Evolutionary conservation across 73 alveolate species (phyloP).

Genomic region (Effrenium voratum): DNA sequence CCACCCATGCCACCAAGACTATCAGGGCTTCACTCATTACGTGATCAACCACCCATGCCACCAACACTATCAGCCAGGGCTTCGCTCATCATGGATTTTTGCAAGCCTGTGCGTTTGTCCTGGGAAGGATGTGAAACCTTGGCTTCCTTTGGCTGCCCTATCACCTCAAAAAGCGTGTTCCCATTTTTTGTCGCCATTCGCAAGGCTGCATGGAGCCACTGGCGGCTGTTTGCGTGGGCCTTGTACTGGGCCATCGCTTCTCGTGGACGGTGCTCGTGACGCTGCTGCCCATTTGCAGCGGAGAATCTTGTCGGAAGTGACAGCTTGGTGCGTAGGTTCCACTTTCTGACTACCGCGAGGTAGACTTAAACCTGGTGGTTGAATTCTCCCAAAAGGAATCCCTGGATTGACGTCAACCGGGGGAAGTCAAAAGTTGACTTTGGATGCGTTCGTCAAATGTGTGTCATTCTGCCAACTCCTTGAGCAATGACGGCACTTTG

Average conservation of each 20-base stretch:
- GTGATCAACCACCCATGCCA: too few species aligned
- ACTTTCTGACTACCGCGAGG: too few species aligned
- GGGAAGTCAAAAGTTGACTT: neutral
- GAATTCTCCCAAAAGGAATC: neutral
- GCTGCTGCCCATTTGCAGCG: conserved; percentile 75
- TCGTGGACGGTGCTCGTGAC: conserved; percentile 65
- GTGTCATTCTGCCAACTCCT: neutral
- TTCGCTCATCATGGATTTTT: too few species aligned
- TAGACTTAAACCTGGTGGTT: too few species aligned
- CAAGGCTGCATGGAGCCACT: conserved; percentile 85
- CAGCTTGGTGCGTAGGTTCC: neutral
- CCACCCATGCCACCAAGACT: too few species aligned
- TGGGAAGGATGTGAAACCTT: too few species aligned
- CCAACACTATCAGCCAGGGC: too few species aligned
- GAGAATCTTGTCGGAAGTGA: conserved; percentile 1
- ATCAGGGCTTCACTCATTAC: too few species aligned
- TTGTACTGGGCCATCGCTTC: conserved; percentile 57
- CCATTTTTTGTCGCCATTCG: too few species aligned
- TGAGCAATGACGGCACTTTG: neutral
- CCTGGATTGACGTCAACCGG: neutral
- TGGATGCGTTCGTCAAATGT: neutral
- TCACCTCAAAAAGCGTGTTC: too few species aligned
- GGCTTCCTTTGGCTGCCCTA: too few species aligned
- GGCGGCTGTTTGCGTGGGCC: conserved; percentile 63
- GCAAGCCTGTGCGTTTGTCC: too few species aligned